Conservation (phyloP, 1,139 yeast species). For the Meyerozyma carpophila region DNA sequence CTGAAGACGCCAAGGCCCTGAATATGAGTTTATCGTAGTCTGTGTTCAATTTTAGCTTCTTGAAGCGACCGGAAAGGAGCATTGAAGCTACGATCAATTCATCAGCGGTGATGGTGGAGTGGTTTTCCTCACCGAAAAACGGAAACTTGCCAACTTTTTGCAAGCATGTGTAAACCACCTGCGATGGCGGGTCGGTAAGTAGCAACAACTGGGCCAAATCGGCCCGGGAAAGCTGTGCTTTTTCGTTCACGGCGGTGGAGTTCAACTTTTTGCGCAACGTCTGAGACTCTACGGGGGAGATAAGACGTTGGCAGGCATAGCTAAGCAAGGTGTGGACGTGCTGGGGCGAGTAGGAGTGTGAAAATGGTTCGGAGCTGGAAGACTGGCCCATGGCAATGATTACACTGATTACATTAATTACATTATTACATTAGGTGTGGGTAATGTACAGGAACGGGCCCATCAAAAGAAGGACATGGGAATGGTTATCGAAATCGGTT, state of each 20-base stretch:
- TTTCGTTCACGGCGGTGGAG: not conserved
- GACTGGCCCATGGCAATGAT: slow-evolving; percentile 15
- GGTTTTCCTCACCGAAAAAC: slow-evolving; percentile 16
- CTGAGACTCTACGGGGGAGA: not conserved
- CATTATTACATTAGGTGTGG: slow-evolving; percentile 1
- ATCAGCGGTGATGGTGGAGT: slow-evolving; percentile 14
- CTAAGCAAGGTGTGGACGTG: not conserved
- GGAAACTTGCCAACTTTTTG: slow-evolving; percentile 22
- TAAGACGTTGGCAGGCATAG: not conserved
- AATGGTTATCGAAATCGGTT: not conserved
- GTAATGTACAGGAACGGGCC: not conserved
- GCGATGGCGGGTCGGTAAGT: not conserved
- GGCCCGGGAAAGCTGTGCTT: not conserved
- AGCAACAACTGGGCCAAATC: not conserved
- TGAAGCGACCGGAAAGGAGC: slow-evolving; percentile 23
- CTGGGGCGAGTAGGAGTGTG: not conserved
- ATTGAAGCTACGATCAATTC: slow-evolving; percentile 21
- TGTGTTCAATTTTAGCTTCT: slow-evolving; percentile 12
- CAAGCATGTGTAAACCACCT: not conserved
- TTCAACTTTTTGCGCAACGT: not conserved
- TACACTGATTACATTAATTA: not conserved
- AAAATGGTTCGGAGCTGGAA: slow-evolving; percentile 11
- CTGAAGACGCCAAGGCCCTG: slow-evolving; percentile 13
- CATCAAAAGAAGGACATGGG: too few relatives aligned
- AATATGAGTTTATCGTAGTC: slow-evolving; percentile 24